Conservation (phyloP, 2,329 filamentous ascomycete genomes). For the Truncatella angustata region DNA sequence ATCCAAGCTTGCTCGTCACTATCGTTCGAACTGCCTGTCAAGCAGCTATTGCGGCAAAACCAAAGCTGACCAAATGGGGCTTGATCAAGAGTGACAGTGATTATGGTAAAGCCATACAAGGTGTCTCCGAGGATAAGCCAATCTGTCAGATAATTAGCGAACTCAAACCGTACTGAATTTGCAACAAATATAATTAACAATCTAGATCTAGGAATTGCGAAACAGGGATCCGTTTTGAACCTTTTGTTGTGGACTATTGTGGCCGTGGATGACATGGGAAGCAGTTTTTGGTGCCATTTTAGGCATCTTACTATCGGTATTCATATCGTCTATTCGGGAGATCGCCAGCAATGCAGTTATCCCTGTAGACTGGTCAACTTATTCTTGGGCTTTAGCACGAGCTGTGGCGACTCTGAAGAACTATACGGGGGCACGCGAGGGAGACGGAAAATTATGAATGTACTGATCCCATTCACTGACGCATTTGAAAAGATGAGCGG, state of each 20-base stretch:
- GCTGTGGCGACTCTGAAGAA: slow-evolving; percentile 22
- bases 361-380: slow-evolving; percentile 9
- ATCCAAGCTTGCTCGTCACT: slow-evolving; percentile 24
- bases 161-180: neutral
- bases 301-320: slow-evolving; percentile 27
- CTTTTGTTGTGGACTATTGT: slow-evolving; percentile 27
- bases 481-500: slow-evolving; percentile 15
- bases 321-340: slow-evolving; percentile 17
- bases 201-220: slow-evolving; percentile 25
- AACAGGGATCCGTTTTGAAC: slow-evolving; percentile 28
- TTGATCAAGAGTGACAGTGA: slow-evolving; percentile 34
- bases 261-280: slow-evolving; percentile 35
- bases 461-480: slow-evolving; percentile 18
- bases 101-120: slow-evolving; percentile 29
- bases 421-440: slow-evolving; percentile 25
- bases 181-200: slow-evolving; percentile 23
- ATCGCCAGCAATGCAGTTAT: neutral
- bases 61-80: slow-evolving; percentile 30
- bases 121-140: slow-evolving; percentile 15
- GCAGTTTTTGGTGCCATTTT: slow-evolving; percentile 33
- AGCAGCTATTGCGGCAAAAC: slow-evolving; percentile 32
- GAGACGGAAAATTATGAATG: slow-evolving; percentile 24
- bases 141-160: no score
- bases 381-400: slow-evolving; percentile 18
- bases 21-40: slow-evolving; percentile 27